Evolutionary conservation across 495 filamentous ascomycete species (phyloP).

Genomic region (Daldinia decipiens): DNA sequence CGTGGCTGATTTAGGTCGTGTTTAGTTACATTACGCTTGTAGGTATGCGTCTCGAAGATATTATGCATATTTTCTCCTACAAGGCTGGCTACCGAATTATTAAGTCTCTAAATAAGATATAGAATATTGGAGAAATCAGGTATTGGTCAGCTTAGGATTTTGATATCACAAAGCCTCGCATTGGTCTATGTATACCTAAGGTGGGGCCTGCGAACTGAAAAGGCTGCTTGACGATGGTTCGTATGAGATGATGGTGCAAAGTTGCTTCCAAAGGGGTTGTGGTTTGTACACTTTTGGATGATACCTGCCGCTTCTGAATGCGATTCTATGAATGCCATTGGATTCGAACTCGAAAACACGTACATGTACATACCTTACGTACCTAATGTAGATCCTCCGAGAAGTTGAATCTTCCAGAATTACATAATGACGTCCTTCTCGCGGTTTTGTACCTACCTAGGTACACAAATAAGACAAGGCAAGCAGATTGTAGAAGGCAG

Average conservation of each 20-base stretch:
- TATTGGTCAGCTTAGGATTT: neutral
- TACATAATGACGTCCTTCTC: slow-evolving; percentile 2
- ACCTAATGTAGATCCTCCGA: neutral
- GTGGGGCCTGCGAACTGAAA: neutral
- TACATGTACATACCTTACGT: neutral
- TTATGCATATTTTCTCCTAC: neutral
- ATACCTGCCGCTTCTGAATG: neutral
- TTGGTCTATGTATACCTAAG: neutral
- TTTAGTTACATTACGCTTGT: neutral
- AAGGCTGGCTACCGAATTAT: neutral
- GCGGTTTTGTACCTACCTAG: neutral
- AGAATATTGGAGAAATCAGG: neutral
- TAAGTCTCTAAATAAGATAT: too few species aligned
- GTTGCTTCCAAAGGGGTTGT: neutral
- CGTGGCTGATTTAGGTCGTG: slow-evolving; percentile 1
- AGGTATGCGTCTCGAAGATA: neutral
- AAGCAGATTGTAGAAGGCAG: neutral
- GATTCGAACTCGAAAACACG: neutral
- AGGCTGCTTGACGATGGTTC: neutral
- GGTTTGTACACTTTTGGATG: slow-evolving; percentile 2
- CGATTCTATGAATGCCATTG: slow-evolving; percentile 22
- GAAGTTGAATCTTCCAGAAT: slow-evolving; percentile 31
- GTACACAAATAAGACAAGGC: slow-evolving; percentile 1
- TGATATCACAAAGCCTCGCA: neutral
- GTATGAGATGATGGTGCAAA: neutral